Percentiles rank a stretch among this genome's conserved stretches.
Evolutionary conservation across 2,329 filamentous ascomycete species (phyloP).

Genomic region (Alternaria viburni): DNA sequence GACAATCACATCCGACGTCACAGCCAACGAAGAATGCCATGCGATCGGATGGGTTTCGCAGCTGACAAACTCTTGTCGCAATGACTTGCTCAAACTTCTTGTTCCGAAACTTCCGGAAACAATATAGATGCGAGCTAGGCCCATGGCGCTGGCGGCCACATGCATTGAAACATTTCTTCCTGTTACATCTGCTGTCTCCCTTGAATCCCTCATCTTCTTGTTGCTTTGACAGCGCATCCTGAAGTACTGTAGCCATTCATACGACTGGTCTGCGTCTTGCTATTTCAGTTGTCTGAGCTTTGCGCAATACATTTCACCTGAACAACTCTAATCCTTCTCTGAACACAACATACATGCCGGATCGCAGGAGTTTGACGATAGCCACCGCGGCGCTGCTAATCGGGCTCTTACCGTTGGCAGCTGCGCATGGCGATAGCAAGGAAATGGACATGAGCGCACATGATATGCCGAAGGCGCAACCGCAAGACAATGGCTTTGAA

Average conservation of each 20-base stretch:
- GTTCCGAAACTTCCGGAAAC: conserved; percentile 36
- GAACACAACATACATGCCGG: conserved; percentile 36
- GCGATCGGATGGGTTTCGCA: conserved; percentile 28
- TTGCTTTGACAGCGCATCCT: conserved; percentile 2
- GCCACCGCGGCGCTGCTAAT: conserved; percentile 50
- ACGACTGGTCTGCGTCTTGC: not conserved
- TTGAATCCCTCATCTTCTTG: conserved; percentile 5
- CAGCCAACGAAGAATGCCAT: conserved; percentile 23
- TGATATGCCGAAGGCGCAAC: conserved; percentile 22
- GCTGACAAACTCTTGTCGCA: conserved; percentile 36
- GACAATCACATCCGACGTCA: conserved; percentile 17
- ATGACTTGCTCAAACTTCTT: conserved; percentile 20
- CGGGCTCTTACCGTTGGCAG: conserved; percentile 47
- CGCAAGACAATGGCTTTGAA: conserved; percentile 28
- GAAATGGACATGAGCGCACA: conserved; percentile 36
- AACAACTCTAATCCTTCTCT: not conserved
- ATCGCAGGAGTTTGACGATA: conserved; percentile 25
- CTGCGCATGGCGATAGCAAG: conserved; percentile 51
- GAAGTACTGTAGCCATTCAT: not conserved
- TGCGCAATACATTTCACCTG: not conserved
- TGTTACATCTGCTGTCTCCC: conserved; percentile 14
- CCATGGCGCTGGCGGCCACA: conserved; percentile 5
- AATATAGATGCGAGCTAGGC: conserved; percentile 19
- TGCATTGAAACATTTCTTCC: conserved; percentile 5
- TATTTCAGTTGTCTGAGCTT: not conserved